A percentile compares a stretch with the other conserved stretches of the same genome.
These are phyloP conservation scores for Panaeolus papilionaceus DNA, from an alignment of 768 basidiomycete genomes.

Conservation along the genomic window DNA sequence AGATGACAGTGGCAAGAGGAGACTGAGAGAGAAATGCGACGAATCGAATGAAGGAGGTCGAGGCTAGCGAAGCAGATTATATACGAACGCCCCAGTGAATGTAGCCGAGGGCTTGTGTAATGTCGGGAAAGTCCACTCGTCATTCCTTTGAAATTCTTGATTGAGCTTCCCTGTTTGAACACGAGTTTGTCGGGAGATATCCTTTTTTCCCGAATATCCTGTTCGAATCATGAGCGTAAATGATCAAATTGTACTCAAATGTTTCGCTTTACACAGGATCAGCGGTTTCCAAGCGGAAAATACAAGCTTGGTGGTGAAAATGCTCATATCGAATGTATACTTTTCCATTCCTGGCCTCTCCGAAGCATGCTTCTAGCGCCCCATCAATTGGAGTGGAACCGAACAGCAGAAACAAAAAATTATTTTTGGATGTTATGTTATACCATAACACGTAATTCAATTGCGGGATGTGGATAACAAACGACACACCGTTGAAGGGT, in stretches of 20 bases:
- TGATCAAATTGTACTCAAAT: not conserved
- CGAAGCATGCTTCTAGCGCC: slow-evolving; percentile 10
- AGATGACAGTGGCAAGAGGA: not conserved
- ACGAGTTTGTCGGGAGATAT: not conserved
- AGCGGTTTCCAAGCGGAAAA: not conserved
- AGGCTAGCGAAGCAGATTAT: not conserved
- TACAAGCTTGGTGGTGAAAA: not conserved
- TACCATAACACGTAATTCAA: slow-evolving; percentile 8
- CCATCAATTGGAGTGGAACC: slow-evolving; percentile 10
- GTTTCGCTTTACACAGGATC: not conserved
- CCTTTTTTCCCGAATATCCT: not conserved
- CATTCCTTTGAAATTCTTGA: not conserved
- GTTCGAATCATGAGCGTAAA: not conserved
- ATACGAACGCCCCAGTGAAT: not conserved
- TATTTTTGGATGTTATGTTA: not conserved
- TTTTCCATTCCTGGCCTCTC: not conserved
- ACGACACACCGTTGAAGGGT: not conserved
- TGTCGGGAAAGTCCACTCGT: not conserved
- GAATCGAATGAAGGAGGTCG: slow-evolving; percentile 3
- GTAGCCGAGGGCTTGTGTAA: slow-evolving; percentile 3
- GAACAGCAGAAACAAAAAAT: slow-evolving; percentile 1
- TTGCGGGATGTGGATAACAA: not conserved
- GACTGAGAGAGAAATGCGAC: slow-evolving; percentile 5
- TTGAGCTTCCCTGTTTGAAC: slow-evolving; percentile 11
- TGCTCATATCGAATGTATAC: not conserved